Evolutionary conservation across 2,329 filamentous ascomycete genomes (phyloP), one percentile per base, ranked within the genome.

Genomic region (Fusarium siculi): DNA sequence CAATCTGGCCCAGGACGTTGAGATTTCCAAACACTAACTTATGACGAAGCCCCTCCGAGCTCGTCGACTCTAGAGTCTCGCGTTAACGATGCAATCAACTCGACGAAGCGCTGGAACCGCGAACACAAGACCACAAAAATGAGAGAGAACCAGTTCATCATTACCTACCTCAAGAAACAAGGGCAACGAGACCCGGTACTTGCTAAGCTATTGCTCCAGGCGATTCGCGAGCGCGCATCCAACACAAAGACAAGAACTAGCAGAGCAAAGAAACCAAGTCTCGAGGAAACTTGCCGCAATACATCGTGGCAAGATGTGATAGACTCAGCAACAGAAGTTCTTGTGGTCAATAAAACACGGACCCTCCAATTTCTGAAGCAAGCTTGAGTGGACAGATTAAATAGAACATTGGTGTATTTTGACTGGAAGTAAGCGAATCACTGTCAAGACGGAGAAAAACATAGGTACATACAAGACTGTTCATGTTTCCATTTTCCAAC

Each of bases 81-180:
- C 42, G 80, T 84, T 49, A 66, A 76, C n/a, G 81, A 83, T 42
- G 68, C 80, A 23, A 77, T 83, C 64, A 74, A 73, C 57, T 83
- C 82, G 1, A 83, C 82, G 16, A 79, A 80, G 46, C 80, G 82
- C 43, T 84, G 82, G 82, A 81, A 84, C 68, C 76, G 76, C 34
- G 81, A 83, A 36, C 80, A 81, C 74, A 83, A 83, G 59, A 78
- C 72, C 10, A 83, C 81, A 5, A 52, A 44, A 32, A 68, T 78
- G 44, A 39, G 68, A n/a, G 81, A 83, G 37, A 74, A 73, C 21
- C 61, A 67, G 15, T 84, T 83, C 55, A 74, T 75, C 32, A 66
- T 68, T 21, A 76, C 73, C 28, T 84, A 84, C 58, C 77, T 84
- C 55, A 77, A 72, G 59, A 80, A 83, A 60, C 82, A 84, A 61